phyloP scores from a whole-genome alignment of 139 green algal species.

The Micromonas pusilla region DNA sequence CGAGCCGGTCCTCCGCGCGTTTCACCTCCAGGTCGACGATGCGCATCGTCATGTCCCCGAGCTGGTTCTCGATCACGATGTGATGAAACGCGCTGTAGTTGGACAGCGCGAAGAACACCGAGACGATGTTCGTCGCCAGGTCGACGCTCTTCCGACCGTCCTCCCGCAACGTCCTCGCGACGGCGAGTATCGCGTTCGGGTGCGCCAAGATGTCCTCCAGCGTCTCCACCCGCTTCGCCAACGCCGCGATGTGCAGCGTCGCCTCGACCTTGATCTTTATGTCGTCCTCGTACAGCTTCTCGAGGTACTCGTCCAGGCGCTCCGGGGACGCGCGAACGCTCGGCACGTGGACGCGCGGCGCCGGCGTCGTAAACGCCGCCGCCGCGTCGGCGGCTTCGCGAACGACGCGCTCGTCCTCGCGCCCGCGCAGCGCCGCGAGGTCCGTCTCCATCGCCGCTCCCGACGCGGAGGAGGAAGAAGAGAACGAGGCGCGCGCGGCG shows the following conservation, averaged over 20 bases:
- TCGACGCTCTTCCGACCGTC: slow-evolving; percentile 69
- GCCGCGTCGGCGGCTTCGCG: background rate
- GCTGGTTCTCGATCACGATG: slow-evolving; percentile 62
- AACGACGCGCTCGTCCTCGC: no score
- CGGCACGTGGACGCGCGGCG: background rate
- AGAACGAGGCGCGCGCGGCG: no score
- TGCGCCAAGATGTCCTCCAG: slow-evolving; percentile 53
- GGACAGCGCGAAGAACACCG: slow-evolving; percentile 66
- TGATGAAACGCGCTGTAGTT: slow-evolving; percentile 67
- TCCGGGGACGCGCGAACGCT: background rate
- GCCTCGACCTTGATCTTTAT: slow-evolving; percentile 15
- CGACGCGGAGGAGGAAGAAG: slow-evolving; percentile 13
- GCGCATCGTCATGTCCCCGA: slow-evolving; percentile 69
- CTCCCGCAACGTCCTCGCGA: slow-evolving; percentile 68
- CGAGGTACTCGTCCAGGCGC: slow-evolving; percentile 39
- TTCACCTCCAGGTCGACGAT: slow-evolving; percentile 70
- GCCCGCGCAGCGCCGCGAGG: no score
- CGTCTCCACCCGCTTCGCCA: slow-evolving; percentile 23
- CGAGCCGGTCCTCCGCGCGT: slow-evolving; percentile 16
- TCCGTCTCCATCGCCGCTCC: no score
- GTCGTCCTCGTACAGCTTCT: slow-evolving; percentile 66
- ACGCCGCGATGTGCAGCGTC: slow-evolving; percentile 7
- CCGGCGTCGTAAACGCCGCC: background rate
- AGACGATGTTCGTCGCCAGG: slow-evolving; percentile 61
- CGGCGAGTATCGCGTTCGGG: slow-evolving; percentile 57